Conservation (phyloP, 805 yeast genomes). For the Wickerhamiella bombiphila region DNA sequence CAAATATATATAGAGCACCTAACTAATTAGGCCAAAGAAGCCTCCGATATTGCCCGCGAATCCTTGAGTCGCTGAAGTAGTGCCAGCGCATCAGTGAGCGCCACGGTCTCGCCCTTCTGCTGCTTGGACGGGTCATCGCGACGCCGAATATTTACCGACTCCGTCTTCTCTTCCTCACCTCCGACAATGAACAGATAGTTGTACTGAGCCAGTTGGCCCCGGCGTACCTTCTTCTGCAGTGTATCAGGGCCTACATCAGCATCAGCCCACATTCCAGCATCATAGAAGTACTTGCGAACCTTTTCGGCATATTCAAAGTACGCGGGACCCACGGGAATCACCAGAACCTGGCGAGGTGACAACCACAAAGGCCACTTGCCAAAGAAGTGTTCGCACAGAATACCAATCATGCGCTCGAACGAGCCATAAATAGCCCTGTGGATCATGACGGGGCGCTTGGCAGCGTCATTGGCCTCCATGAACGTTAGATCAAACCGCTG, state of each 20-base stretch:
- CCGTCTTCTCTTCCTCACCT: slow-evolving; percentile 70
- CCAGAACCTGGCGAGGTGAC: slow-evolving; percentile 95
- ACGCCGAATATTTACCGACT: slow-evolving; percentile 86
- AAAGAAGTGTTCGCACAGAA: slow-evolving; percentile 92
- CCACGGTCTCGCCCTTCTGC: slow-evolving; percentile 69
- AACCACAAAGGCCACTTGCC: slow-evolving; percentile 99
- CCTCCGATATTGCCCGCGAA: slow-evolving; percentile 41
- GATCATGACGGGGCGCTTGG: slow-evolving; percentile 91
- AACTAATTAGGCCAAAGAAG: too few relatives aligned
- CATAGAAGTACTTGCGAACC: slow-evolving; percentile 48
- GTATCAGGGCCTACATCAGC: slow-evolving; percentile 92
- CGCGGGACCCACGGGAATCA: slow-evolving; percentile 93
- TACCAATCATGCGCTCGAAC: slow-evolving; percentile 98
- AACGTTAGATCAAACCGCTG: slow-evolving; percentile 80
- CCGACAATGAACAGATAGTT: slow-evolving; percentile 96
- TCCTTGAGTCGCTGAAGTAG: slow-evolving; percentile 56
- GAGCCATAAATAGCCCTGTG: slow-evolving; percentile 98
- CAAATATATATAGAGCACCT: too few relatives aligned
- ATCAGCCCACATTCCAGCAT: slow-evolving; percentile 77
- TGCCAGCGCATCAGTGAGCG: slow-evolving; percentile 54
- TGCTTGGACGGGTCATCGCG: slow-evolving; percentile 89
- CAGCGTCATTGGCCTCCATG: slow-evolving; percentile 39
- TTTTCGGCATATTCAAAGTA: slow-evolving; percentile 80
- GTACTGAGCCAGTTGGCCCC: slow-evolving; percentile 85
- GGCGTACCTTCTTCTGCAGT: slow-evolving; percentile 94